phyloP scores from a whole-genome alignment of 2,329 filamentous ascomycete genomes.

The Trematosphaeria pertusa region DNA sequence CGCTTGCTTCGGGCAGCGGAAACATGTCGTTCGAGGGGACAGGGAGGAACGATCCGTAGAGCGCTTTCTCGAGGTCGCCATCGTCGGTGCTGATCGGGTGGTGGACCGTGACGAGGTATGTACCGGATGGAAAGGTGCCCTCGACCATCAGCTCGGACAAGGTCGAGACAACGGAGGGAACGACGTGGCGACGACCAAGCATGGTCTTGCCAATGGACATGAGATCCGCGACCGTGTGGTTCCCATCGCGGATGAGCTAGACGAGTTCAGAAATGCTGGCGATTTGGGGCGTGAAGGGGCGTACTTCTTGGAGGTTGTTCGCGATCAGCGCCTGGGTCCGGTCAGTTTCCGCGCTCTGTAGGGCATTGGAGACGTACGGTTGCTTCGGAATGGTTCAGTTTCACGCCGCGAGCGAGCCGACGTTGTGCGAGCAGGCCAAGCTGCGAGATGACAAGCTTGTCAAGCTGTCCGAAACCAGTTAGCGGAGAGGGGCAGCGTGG shows the following conservation, averaged over 20 bases:
- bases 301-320: constrained; percentile 84
- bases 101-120: constrained; percentile 93
- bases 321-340: constrained; percentile 76
- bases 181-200: constrained; percentile 90
- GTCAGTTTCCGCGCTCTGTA: constrained; percentile 16
- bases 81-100: constrained; percentile 86
- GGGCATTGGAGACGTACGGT: constrained; percentile 60
- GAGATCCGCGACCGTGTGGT: constrained; percentile 88
- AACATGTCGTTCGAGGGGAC: constrained; percentile 74
- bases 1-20: constrained; percentile 66
- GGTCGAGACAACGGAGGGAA: constrained; percentile 79
- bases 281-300: constrained; percentile 14
- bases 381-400: constrained; percentile 89
- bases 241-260: constrained; percentile 92
- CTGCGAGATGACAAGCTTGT: constrained; percentile 94
- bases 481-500: constrained; percentile 22
- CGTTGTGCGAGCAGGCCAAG: constrained; percentile 86
- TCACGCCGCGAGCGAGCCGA: constrained; percentile 84
- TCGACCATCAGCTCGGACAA: constrained; percentile 90
- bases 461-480: constrained; percentile 67
- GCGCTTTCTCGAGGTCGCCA: constrained; percentile 81
- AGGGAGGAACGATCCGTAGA: constrained; percentile 92
- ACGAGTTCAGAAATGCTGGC: constrained; percentile 30
- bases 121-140: constrained; percentile 88
- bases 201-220: constrained; percentile 91